Base-by-base conservation (phyloP, 768 basidiomycete genomes). In the Hypholoma fasciculare region DNA sequence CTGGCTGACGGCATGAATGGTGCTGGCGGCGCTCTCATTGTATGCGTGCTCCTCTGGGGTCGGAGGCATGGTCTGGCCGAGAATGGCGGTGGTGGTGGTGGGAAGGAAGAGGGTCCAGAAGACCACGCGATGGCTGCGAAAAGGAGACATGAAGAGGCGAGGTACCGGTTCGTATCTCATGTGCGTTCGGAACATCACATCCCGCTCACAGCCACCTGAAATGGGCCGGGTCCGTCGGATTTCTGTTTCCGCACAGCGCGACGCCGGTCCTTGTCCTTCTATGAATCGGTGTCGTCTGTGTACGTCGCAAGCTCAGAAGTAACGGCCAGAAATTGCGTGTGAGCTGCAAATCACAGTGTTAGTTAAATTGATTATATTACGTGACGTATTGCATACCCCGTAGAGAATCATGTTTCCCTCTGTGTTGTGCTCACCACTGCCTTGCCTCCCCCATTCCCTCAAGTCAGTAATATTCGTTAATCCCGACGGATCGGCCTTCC, bases 51-150 rank as follows among this genome's bases (percentile, higher is more conserved):
- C 62, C 20, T 78, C 76, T 9, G 86, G 83, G 0, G 86, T 85
- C 0, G 82, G 65, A 0, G 82, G 81, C 13, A 73, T 69, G 0
- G 85, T 84, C 23, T 86, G 81, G 68, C 82, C 84, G 42, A 85
- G 74, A 46, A 86, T 83, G 44, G 84, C 83, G n/a, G n/a, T n/a
- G n/a, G n/a, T n/a, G 38, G 90, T 89, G 58, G 82, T 83, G 38
- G 92, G 92, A 36, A 93, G 84, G 69, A 94, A 92, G 58, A 93
- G 85, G n/a, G 89, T 87, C 14, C 90, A 92, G 70, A 94, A 86
- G 70, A 93, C 77, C 54, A 89, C 80, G 34, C 92, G 78, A 70
- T 90, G 88, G 72, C 84, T 84, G 54, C 87, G 79, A 67, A 91
- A 82, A 38, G 89, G 86, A 68, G 79, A 80, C 90, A 91, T 91